Percentiles rank a stretch among this genome's conserved stretches.
phyloP scores from a whole-genome alignment of 352 stramenopile genomes.

The Blastocystis sp. region DNA sequence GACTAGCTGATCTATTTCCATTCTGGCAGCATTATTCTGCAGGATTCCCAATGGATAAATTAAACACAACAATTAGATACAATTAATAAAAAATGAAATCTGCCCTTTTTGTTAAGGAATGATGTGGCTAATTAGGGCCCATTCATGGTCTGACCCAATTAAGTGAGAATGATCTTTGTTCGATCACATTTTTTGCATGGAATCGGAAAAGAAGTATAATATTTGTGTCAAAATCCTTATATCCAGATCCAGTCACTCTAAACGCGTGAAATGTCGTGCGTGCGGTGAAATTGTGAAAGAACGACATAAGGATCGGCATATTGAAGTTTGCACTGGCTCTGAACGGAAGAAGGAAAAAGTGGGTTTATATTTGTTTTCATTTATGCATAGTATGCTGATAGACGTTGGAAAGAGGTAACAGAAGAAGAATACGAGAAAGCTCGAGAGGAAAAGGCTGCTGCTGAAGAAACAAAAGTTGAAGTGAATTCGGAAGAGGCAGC shows the following conservation, averaged over 20 bases:
- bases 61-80: too few relatives aligned
- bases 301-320: constrained; percentile 13
- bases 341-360: constrained; percentile 19
- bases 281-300: constrained; percentile 24
- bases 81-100: background rate
- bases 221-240: background rate
- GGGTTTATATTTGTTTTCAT: background rate
- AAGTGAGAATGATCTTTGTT: background rate
- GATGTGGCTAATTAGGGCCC: background rate
- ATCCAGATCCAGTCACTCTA: constrained; percentile 17
- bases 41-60: too few relatives aligned
- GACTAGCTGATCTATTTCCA: too few relatives aligned
- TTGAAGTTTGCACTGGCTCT: background rate
- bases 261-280: background rate
- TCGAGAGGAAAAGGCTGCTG: background rate
- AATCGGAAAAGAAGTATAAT: constrained; percentile 50
- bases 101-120: background rate
- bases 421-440: constrained; percentile 5
- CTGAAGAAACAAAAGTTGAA: background rate
- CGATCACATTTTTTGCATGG: background rate
- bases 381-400: constrained; percentile 19
- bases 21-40: too few relatives aligned
- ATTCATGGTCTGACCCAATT: background rate
- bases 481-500: background rate
- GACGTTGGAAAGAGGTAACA: constrained; percentile 27